Evolutionary conservation across 345 rosid species (phyloP), one percentile per base, ranked within the genome.

Genomic region (Eucalyptus viminalis): DNA sequence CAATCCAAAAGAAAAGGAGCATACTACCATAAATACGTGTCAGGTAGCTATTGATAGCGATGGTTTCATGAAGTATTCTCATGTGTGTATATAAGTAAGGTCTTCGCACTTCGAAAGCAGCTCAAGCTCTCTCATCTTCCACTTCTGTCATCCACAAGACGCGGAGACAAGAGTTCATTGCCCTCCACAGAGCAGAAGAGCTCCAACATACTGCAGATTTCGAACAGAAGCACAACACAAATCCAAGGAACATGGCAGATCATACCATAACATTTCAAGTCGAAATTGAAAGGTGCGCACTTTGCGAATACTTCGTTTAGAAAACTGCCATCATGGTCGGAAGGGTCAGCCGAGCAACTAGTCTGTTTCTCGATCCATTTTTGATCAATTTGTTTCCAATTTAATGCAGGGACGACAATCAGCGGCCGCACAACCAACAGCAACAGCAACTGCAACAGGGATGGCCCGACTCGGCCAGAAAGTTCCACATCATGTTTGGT

Each of bases 291-390:
- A 27, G 67, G 67, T 60, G 29, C 0, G 4, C 31, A 60, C 15
- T 6, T 60, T 1, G 50, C 50, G 6, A 5, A 49, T 49, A 49
- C 50, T 49, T 49, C 50, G 6, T 49, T 49, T 49, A 0, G 6
- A 5, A 49, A 49, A 13, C 50, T 5, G 50, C 6, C 6, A 1
- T 49, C 50, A 49, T 0, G 8, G 19, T 50, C 1, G 53, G 19
- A 50, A 50, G 1, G 53, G 53, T 50, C 0, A 3, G 53, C 53
- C 7, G 9, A 62, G 34, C 67, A 11, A 60, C 31, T 25, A 3
- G 67, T 60, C 31, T 14, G 31, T 25, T 60, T 7, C 67, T 60
- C 2, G 4, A 60, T 60, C 29, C 4, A 2, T 3, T 60, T 60
- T 27, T 60, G 31, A 60, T 60, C 29, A 15, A 60, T 27, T 60